Evolutionary conservation across 345 rosid genomes (phyloP).

Genomic region (Psidium friedrichsthalianum): DNA sequence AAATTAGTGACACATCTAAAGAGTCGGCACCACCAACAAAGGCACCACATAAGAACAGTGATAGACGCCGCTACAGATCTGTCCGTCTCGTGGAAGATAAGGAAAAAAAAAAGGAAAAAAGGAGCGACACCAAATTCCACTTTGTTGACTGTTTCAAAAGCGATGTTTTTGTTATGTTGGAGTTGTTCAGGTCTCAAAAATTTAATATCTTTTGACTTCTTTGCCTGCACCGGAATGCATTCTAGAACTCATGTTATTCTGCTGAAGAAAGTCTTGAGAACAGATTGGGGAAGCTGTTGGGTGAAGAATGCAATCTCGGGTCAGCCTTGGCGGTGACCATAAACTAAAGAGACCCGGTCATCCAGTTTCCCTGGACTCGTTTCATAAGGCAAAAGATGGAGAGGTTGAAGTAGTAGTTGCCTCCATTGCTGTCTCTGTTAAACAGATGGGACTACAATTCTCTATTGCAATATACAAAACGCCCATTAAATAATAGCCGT

Average conservation of each 20-base stretch:
- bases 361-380: not conserved
- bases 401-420: not conserved
- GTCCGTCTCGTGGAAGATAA: not conserved
- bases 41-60: not conserved
- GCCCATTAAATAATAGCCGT: not conserved
- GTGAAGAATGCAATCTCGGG: slow-evolving; percentile 2
- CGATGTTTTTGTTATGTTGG: not conserved
- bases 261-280: not conserved
- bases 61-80: not conserved
- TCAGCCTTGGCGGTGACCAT: slow-evolving; percentile 6
- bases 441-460: slow-evolving; percentile 2
- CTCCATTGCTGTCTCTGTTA: not conserved
- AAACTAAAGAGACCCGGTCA: slow-evolving; percentile 6
- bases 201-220: not conserved
- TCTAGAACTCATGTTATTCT: not conserved
- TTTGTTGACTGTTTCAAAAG: not conserved
- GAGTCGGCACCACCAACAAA: not conserved
- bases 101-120: not conserved
- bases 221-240: not conserved
- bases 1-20: not conserved
- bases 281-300: slow-evolving; percentile 1
- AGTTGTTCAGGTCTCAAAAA: not conserved
- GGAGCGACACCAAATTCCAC: not conserved
- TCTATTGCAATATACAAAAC: not conserved
- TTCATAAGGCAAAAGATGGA: not conserved